These are phyloP conservation scores for Epichloe coenophiala DNA, from an alignment of 2,329 filamentous ascomycete species.

Conservation along the genomic window DNA sequence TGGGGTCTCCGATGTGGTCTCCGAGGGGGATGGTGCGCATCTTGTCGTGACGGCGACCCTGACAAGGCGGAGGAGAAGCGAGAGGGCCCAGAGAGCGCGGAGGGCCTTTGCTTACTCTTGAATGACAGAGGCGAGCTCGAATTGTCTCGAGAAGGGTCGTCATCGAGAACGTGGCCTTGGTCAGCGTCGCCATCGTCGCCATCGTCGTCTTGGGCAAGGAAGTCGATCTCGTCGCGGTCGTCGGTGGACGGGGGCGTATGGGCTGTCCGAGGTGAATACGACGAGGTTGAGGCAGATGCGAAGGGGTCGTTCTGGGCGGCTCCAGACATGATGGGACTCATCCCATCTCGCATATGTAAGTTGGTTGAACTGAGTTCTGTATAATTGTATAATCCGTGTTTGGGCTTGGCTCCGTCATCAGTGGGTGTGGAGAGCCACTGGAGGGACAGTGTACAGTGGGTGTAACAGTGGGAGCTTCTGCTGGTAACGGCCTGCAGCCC, in stretches of 20 bases:
- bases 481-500: background rate
- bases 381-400: fast-evolving
- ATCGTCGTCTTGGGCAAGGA: constrained; percentile 21
- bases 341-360: constrained; percentile 18
- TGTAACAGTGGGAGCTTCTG: background rate
- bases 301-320: constrained; percentile 20
- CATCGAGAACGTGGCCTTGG: constrained; percentile 29
- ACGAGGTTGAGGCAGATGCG: constrained; percentile 23
- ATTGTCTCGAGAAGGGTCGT: constrained; percentile 41
- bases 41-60: constrained; percentile 11
- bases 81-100: constrained; percentile 30
- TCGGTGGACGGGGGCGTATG: constrained; percentile 18
- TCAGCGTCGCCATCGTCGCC: constrained; percentile 9
- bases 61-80: constrained; percentile 37
- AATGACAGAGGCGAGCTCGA: constrained; percentile 48
- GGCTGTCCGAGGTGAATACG: constrained; percentile 13
- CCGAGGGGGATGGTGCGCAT: background rate
- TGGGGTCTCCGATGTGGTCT: background rate
- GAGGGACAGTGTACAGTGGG: too few species aligned
- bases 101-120: constrained; percentile 52
- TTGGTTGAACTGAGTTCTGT: background rate
- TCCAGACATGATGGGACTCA: constrained; percentile 29
- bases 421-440: too few species aligned
- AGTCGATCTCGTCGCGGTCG: constrained; percentile 31
- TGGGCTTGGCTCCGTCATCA: background rate